These are phyloP conservation scores for Angomonas ambiguus DNA, from an alignment of 208 protist species.

Conservation along the genomic window DNA sequence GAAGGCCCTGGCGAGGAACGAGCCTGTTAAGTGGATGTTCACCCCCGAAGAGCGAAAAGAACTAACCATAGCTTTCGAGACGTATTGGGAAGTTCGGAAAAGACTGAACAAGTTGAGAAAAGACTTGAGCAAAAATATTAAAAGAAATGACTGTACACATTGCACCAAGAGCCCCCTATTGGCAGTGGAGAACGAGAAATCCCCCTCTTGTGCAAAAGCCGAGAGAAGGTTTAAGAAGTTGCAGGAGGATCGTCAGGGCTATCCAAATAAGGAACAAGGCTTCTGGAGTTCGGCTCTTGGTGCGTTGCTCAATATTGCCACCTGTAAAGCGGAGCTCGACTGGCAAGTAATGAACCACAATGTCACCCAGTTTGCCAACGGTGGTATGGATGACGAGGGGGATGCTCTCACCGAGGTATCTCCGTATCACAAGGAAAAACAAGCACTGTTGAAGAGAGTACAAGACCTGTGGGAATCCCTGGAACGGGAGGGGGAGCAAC, in stretches of 20 bases:
- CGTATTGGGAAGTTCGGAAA: slow-evolving; percentile 13
- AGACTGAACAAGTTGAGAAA: slow-evolving; percentile 10
- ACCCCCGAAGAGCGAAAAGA: slow-evolving; percentile 5
- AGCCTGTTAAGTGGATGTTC: slow-evolving; percentile 1
- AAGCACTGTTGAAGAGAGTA: slow-evolving; percentile 35
- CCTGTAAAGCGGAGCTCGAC: slow-evolving; percentile 59
- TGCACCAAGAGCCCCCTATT: neutral
- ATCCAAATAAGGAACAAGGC: neutral
- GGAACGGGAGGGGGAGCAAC: slow-evolving; percentile 50
- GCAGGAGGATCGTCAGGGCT: neutral
- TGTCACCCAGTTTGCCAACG: neutral
- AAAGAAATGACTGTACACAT: neutral
- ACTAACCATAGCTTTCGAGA: slow-evolving; percentile 5
- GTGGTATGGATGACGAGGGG: slow-evolving; percentile 24
- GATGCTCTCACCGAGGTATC: slow-evolving; percentile 45
- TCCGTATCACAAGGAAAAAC: slow-evolving; percentile 51
- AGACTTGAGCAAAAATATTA: neutral
- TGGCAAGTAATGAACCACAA: slow-evolving; percentile 24
- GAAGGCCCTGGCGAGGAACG: neutral
- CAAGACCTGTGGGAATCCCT: slow-evolving; percentile 44
- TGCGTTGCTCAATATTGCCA: slow-evolving; percentile 29
- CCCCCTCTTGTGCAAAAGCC: neutral
- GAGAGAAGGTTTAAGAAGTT: neutral
- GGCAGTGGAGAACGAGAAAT: slow-evolving; percentile 4
- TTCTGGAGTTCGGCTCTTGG: slow-evolving; percentile 11